Conservation (phyloP, 106 monocot genomes). For the Allium fistulosum region DNA sequence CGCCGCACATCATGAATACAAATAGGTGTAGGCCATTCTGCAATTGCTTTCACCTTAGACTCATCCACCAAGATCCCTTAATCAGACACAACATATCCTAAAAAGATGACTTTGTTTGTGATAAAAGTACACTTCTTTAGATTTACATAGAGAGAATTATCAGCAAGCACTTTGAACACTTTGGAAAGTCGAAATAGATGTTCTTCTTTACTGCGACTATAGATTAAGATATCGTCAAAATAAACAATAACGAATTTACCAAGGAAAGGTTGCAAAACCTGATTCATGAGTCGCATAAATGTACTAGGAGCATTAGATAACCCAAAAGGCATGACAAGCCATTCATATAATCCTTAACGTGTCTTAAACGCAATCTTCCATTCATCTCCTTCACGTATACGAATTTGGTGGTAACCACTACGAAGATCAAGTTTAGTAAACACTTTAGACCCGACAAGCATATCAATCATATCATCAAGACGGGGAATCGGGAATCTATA, state of each 20-base stretch:
- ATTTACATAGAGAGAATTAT: background rate
- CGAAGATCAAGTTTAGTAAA: background rate
- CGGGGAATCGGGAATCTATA: background rate
- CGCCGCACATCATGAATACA: background rate
- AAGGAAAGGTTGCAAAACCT: background rate
- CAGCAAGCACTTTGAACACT: background rate
- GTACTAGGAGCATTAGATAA: background rate
- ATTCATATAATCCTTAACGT: background rate
- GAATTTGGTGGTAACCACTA: background rate
- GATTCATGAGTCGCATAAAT: background rate
- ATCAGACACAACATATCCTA: slow-evolving; percentile 3
- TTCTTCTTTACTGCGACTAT: background rate
- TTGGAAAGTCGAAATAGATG: background rate
- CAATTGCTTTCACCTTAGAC: background rate
- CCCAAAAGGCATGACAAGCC: background rate
- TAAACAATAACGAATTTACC: background rate
- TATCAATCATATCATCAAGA: background rate
- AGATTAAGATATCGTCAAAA: background rate
- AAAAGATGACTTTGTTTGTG: background rate
- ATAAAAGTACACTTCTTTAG: background rate
- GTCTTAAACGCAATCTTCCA: background rate
- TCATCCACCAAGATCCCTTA: background rate
- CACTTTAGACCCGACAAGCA: background rate
- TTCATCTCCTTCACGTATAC: background rate
- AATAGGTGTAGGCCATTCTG: background rate